Conservation (phyloP, 495 filamentous ascomycete genomes). For the Lepidopterella palustris region DNA sequence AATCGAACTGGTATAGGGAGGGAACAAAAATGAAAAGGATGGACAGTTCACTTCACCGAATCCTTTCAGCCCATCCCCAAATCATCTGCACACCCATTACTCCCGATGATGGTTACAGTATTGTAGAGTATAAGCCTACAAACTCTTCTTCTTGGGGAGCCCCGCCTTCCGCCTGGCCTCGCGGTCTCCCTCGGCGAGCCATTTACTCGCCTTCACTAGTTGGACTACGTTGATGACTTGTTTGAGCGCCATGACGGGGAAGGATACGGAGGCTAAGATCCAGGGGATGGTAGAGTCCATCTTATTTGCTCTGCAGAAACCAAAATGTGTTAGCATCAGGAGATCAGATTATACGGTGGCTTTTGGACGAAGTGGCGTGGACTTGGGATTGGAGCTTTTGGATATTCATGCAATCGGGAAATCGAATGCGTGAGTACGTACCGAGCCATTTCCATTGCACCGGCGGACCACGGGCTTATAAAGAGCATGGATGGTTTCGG, state of each 20-base stretch:
- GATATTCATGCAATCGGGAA: too few relatives aligned
- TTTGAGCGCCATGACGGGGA: conserved; percentile 83
- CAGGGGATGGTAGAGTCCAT: conserved; percentile 80
- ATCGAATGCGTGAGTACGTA: conserved; percentile 20
- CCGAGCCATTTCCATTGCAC: conserved; percentile 81
- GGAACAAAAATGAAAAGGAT: too few relatives aligned
- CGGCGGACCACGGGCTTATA: conserved; percentile 78
- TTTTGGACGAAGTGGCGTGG: too few relatives aligned
- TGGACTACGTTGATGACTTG: conserved; percentile 93
- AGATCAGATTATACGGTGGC: background rate
- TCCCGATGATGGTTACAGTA: too few relatives aligned
- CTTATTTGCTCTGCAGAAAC: conserved; percentile 63
- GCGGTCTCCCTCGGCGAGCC: conserved; percentile 84
- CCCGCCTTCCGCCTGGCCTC: conserved; percentile 48
- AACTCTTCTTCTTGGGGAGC: conserved; percentile 33
- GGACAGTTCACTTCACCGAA: too few relatives aligned
- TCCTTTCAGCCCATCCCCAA: too few relatives aligned
- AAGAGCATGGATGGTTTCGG: conserved; percentile 62
- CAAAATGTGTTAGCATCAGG: conserved; percentile 4
- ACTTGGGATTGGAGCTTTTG: too few relatives aligned
- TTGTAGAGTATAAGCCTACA: too few relatives aligned
- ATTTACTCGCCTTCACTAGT: conserved; percentile 84
- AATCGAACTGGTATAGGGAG: too few relatives aligned
- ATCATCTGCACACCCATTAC: too few relatives aligned
- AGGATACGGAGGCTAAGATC: conserved; percentile 74